Conservation (phyloP, 164 flowering plant species). For the Kingdonia uniflora region DNA sequence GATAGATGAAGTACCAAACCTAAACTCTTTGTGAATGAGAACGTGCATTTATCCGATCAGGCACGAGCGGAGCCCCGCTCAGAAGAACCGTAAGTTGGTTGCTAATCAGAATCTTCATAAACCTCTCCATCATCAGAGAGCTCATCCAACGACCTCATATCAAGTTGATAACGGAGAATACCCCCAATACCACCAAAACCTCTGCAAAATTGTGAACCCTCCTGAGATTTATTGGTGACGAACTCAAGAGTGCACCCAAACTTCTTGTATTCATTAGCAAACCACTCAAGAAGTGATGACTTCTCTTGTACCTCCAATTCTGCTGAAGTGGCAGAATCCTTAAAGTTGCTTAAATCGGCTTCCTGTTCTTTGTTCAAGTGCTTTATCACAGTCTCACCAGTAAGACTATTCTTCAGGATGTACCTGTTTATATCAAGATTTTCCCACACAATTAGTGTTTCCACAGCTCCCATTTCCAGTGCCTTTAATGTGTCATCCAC, state of each 20-base stretch:
- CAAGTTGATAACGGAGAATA: conserved; percentile 1
- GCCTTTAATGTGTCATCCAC: conserved; percentile 1
- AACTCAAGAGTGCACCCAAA: not conserved
- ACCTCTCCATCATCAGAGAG: not conserved
- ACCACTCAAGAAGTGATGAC: not conserved
- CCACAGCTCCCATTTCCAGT: conserved; percentile 1
- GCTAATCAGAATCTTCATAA: no score
- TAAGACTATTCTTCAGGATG: not conserved
- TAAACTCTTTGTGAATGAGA: no score
- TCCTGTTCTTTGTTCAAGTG: not conserved
- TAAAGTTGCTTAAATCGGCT: not conserved
- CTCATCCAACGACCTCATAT: conserved; percentile 2
- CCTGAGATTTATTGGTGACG: conserved; percentile 1
- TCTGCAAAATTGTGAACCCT: not conserved
- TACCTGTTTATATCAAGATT: conserved; percentile 1
- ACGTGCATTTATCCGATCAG: no score
- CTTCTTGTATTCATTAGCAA: not conserved
- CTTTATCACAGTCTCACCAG: not conserved
- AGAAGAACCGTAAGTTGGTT: no score
- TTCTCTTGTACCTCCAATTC: not conserved
- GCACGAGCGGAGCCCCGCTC: no score
- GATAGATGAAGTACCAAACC: no score
- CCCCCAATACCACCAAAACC: no score
- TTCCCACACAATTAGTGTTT: not conserved
- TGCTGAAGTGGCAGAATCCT: not conserved